A percentile compares a stretch with the other conserved stretches of the same genome.
Conservation (phyloP, 148 eudicot genomes). For the Rhododendron henanense region DNA sequence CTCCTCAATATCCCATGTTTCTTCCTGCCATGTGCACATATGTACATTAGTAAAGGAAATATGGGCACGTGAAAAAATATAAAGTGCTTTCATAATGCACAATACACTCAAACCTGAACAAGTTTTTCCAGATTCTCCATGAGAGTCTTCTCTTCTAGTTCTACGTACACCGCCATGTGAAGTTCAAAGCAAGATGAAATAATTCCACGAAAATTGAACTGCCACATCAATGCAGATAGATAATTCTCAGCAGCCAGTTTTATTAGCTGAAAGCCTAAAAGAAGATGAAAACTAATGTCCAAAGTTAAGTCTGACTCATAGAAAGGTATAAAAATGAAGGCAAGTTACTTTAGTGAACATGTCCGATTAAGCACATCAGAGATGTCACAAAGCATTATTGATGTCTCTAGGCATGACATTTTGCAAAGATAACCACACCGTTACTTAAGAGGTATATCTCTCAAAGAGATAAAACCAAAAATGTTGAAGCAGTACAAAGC, state of each 20-base stretch:
- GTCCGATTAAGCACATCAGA: neutral
- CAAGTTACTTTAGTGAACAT: neutral
- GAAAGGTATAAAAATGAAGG: neutral
- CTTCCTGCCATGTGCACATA: slow-evolving; percentile 52
- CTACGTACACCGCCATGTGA: slow-evolving; percentile 82
- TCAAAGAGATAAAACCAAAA: neutral
- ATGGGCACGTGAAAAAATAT: slow-evolving; percentile 7
- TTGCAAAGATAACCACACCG: neutral
- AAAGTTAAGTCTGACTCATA: neutral
- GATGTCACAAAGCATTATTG: neutral
- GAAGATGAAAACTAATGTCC: neutral
- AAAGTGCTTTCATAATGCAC: neutral
- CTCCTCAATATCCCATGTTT: slow-evolving; percentile 97
- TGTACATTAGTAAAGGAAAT: slow-evolving; percentile 6
- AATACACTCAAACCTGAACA: slow-evolving; percentile 56
- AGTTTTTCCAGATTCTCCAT: slow-evolving; percentile 96
- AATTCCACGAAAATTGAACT: slow-evolving; percentile 96
- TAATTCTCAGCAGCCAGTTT: slow-evolving; percentile 14
- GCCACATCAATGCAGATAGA: slow-evolving; percentile 23
- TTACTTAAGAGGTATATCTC: neutral
- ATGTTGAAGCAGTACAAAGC: neutral
- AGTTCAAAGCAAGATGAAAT: slow-evolving; percentile 98
- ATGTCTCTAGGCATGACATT: neutral
- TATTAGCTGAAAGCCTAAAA: slow-evolving; percentile 11
- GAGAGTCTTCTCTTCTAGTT: slow-evolving; percentile 93